Percentiles rank a stretch among this genome's conserved stretches.
phyloP scores from a whole-genome alignment of 1,284 basidiomycete genomes.

The Moniliella sp. region DNA sequence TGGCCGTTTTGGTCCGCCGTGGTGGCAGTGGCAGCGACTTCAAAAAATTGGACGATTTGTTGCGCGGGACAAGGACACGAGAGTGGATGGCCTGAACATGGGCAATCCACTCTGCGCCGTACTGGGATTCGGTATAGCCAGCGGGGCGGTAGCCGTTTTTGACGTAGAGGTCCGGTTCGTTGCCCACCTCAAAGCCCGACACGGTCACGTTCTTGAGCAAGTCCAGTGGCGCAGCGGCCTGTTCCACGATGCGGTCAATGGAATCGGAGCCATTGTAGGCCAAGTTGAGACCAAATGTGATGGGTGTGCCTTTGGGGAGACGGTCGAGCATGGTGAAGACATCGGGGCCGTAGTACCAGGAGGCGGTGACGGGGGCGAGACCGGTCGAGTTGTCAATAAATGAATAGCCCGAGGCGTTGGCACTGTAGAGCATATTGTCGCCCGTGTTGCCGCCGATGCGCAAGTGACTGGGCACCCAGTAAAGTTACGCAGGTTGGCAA shows the following conservation, averaged over 20 bases:
- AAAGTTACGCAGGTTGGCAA: conserved; percentile 13
- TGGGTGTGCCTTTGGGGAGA: too few relatives aligned
- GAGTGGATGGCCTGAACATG: conserved; percentile 7
- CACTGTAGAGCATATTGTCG: conserved; percentile 13
- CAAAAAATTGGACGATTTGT: too few relatives aligned
- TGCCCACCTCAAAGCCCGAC: conserved; percentile 17
- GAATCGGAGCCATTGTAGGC: conserved; percentile 10
- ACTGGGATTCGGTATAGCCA: conserved; percentile 7
- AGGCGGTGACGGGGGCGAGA: conserved; percentile 6
- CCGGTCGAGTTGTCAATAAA: conserved; percentile 7
- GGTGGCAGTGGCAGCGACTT: too few relatives aligned
- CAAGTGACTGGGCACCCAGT: conserved; percentile 16
- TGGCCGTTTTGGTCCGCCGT: too few relatives aligned
- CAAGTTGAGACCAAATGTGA: too few relatives aligned
- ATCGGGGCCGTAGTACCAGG: conserved; percentile 8
- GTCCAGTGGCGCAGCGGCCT: conserved; percentile 10
- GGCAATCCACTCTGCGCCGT: conserved; percentile 10
- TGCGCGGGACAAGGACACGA: too few relatives aligned
- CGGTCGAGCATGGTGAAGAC: conserved; percentile 11
- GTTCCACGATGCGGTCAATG: conserved; percentile 6
- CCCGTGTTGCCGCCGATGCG: conserved; percentile 17
- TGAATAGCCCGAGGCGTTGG: conserved; percentile 3
- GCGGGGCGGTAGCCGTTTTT: conserved; percentile 10
- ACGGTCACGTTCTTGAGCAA: conserved; percentile 5
- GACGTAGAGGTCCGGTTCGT: conserved; percentile 19